A percentile compares a stretch with the other conserved stretches of the same genome.
Conservation (phyloP, 2,329 filamentous ascomycete species). For the Aspergillus quadrilineatus region DNA sequence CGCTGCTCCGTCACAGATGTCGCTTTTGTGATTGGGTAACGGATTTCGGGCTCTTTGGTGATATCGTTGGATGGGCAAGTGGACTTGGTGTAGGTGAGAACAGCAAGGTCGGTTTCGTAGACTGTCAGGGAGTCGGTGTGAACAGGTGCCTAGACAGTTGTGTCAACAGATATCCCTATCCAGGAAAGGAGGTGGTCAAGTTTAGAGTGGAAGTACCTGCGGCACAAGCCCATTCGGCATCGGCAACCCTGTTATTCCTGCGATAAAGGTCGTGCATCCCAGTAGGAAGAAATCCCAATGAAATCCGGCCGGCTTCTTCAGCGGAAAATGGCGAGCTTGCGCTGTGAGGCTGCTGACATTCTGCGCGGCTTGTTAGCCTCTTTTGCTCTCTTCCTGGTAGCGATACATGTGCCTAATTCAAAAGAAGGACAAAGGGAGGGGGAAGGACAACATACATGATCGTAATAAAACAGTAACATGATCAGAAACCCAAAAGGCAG, state of each 20-base stretch:
- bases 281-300: constrained; percentile 81
- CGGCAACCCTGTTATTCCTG: constrained; percentile 70
- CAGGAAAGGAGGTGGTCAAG: constrained; percentile 42
- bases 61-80: constrained; percentile 51
- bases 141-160: constrained; percentile 50
- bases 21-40: constrained; percentile 47
- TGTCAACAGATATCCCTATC: background rate
- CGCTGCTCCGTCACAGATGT: constrained; percentile 62
- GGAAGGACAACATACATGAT: constrained; percentile 65
- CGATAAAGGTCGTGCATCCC: constrained; percentile 69
- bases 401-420: too few relatives aligned
- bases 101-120: constrained; percentile 65
- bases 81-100: constrained; percentile 50
- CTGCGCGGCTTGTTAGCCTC: background rate
- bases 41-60: constrained; percentile 59
- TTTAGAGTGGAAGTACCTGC: constrained; percentile 55
- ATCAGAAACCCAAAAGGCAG: constrained; percentile 73
- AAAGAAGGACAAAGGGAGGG: constrained; percentile 30
- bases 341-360: constrained; percentile 75
- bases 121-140: constrained; percentile 64
- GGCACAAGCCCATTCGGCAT: constrained; percentile 79
- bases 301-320: constrained; percentile 75
- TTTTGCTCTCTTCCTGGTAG: too few relatives aligned
- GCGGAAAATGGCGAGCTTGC: constrained; percentile 74
- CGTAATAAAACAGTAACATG: constrained; percentile 82